Conservation (phyloP, 345 rosid species). For the Turritis glabra region DNA sequence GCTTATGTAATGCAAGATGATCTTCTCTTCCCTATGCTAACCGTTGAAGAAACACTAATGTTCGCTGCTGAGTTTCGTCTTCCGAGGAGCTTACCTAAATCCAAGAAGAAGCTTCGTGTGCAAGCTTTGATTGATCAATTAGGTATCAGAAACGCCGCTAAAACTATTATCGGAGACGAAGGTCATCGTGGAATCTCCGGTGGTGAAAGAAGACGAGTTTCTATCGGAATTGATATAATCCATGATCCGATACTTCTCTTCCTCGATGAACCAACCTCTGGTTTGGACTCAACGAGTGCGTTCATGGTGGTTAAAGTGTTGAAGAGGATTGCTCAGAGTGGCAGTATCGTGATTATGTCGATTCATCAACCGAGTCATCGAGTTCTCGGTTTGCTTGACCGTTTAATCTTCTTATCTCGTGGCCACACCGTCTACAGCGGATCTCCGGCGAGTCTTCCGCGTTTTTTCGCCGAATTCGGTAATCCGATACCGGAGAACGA, state of each 20-base stretch:
- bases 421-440: conserved; percentile 97
- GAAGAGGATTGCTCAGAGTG: conserved; percentile 89
- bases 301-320: conserved; percentile 96
- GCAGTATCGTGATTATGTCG: conserved; percentile 92
- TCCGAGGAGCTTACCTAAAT: conserved; percentile 73
- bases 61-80: conserved; percentile 92
- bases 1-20: conserved; percentile 99
- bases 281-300: conserved; percentile 92
- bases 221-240: conserved; percentile 87
- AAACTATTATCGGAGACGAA: conserved; percentile 62
- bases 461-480: conserved; percentile 78
- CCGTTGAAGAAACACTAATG: conserved; percentile 93
- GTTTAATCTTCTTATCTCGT: conserved; percentile 75
- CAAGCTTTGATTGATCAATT: conserved; percentile 89
- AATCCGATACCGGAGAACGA: conserved; percentile 86
- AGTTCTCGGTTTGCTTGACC: conserved; percentile 68
- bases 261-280: conserved; percentile 96
- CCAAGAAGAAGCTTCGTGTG: conserved; percentile 77
- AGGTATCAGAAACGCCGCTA: conserved; percentile 84
- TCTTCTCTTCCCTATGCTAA: conserved; percentile 82
- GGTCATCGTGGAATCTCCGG: conserved; percentile 98
- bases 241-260: conserved; percentile 90
- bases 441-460: conserved; percentile 59
- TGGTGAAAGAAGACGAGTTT: conserved; percentile 89
- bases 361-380: conserved; percentile 94